Evolutionary conservation across 352 stramenopile species (phyloP), one percentile per base, ranked within the genome.

Genomic region (Phytopythium oedochilum): DNA sequence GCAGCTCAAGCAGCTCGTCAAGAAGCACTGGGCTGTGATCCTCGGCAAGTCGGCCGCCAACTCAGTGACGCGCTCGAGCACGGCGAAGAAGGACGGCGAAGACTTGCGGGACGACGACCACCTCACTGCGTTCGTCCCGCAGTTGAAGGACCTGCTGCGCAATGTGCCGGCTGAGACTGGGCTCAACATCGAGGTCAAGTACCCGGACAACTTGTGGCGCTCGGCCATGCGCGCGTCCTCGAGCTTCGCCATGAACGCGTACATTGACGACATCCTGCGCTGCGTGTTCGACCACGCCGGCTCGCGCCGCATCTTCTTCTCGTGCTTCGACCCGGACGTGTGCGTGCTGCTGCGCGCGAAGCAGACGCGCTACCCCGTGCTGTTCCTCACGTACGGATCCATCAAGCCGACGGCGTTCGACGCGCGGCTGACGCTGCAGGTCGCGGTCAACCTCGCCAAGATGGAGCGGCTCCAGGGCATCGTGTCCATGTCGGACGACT

Each of bases 101-200:
- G 38, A 73, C 22, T 38, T 28, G 18, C 40, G 0, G 0, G 67
- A 75, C 42, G 70, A 89, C 23, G 64, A 73, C 8, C 78, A 90
- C 53, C 64, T 93, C 14, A 74, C 87, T 3, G 76, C 87, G 7
- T 80, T 88, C 55, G 89, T 88, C 47, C 83, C 83, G 29, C 70
- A 62, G n/a, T 56, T 93, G 9, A 67, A 84, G 61, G 71, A 83
- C 43, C 53, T 90, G 31, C 68, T 93, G 42, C 77, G 75, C 53
- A 70, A 93, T 42, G 81, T 92, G 9, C 83, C 83, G n/a, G 73
- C 68, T 0, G 69, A 89, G 57, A 73, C 90, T 11, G 81, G 73
- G 10, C 63, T 93, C 40, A 92, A 93, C 55, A 75, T 93, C 52
- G 83, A 93, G 60, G 78, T 93, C 63, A 93, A 93, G 71, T 93